Percentiles rank a stretch among this genome's conserved stretches.
phyloP scores from a whole-genome alignment of 352 stramenopile genomes.

The Phytophthora rubi region DNA sequence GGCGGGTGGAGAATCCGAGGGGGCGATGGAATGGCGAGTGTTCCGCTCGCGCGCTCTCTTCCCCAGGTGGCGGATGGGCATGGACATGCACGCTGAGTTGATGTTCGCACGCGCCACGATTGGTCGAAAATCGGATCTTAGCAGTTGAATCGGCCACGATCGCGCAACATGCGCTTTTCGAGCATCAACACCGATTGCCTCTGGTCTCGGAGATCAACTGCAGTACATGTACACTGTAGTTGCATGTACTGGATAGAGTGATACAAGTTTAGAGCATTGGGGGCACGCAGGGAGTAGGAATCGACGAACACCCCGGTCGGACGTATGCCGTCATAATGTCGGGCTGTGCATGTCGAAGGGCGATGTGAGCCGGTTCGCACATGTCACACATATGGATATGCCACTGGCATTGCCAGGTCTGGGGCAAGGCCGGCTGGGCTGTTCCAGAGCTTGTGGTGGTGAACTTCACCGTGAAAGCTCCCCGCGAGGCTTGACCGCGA shows the following conservation, averaged over 20 bases:
- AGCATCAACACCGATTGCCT: neutral
- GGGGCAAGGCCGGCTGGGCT: too few species aligned
- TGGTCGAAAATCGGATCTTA: slow-evolving; percentile 4
- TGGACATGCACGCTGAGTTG: slow-evolving; percentile 17
- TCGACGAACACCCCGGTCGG: neutral
- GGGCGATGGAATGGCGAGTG: slow-evolving; percentile 9
- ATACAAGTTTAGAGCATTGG: neutral
- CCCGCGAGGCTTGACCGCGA: neutral
- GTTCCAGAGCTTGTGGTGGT: too few species aligned
- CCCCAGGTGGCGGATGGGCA: slow-evolving; percentile 23
- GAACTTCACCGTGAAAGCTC: neutral
- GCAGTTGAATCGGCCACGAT: slow-evolving; percentile 9
- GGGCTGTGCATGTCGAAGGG: neutral
- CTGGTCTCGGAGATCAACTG: neutral
- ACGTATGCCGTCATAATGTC: neutral
- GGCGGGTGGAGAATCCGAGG: neutral
- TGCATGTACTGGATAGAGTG: neutral
- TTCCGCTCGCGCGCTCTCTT: slow-evolving; percentile 10
- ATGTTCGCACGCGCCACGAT: neutral
- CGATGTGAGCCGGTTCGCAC: slow-evolving; percentile 19
- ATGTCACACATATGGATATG: slow-evolving; percentile 7
- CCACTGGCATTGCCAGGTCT: too few species aligned
- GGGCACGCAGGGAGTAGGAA: neutral
- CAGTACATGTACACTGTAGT: neutral
- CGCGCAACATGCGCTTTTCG: neutral